Evolutionary conservation across 768 basidiomycete genomes (phyloP).

Genomic region (Lentinula aciculospora): DNA sequence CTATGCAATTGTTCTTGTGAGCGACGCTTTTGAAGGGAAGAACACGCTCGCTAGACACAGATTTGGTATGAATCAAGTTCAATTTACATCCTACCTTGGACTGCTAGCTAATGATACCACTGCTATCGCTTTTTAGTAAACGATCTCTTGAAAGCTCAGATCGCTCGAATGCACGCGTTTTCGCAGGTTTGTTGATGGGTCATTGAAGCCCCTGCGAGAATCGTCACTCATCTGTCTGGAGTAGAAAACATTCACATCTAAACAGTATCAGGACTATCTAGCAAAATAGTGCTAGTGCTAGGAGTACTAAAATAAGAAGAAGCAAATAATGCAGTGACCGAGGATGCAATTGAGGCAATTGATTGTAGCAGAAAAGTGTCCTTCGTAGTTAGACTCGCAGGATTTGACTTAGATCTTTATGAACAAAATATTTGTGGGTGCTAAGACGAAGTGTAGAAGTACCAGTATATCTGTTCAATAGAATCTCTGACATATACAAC

Average conservation of each 20-base stretch:
- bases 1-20: conserved; percentile 71
- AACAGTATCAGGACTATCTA: conserved; percentile 52
- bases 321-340: too few relatives aligned
- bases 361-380: too few relatives aligned
- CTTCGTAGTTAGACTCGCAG: too few relatives aligned
- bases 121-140: conserved; percentile 47
- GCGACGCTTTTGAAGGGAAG: conserved; percentile 77
- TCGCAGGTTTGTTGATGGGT: conserved; percentile 56
- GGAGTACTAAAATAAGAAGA: background rate
- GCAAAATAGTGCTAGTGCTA: conserved; percentile 21
- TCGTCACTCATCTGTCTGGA: background rate
- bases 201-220: background rate
- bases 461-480: background rate
- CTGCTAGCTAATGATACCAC: background rate
- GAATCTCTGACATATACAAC: too few relatives aligned
- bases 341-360: too few relatives aligned
- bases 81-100: background rate
- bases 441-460: too few relatives aligned
- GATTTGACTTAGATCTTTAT: too few relatives aligned
- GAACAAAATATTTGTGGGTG: too few relatives aligned
- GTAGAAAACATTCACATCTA: conserved; percentile 71
- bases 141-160: conserved; percentile 65
- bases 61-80: conserved; percentile 35
- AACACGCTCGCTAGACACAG: conserved; percentile 73
- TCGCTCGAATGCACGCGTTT: conserved; percentile 82